Base-by-base conservation (phyloP, 1,139 yeast species). In the Geotrichum restrictum region DNA sequence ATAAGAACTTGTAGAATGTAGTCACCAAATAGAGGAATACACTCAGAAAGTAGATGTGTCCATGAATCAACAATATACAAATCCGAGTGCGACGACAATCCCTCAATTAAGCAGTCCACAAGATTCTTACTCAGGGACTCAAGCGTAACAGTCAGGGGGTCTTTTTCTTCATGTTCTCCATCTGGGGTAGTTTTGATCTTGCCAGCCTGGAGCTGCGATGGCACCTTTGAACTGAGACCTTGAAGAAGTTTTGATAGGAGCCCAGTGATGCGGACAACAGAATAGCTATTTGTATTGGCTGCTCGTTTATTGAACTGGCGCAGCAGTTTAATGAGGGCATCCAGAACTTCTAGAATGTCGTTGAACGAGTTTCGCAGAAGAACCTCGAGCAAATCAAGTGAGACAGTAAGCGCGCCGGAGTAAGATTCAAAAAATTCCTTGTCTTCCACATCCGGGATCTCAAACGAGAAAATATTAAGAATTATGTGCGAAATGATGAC, bases 1-100 rank as follows among this genome's bases (percentile, higher is more conserved):
- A 77, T 67, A 16, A 81, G 65, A 10, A 81, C 79, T 53, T 76
- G 75, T 59, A 81, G 79, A 0, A 81, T 72, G 2, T 77, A 71
- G 36, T 78, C 79, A 37, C 76, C 75, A 60, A 79, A 76, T 24
- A 77, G 61, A 36, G 78, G 74, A 32, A 80, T 64, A 10, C 80
- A 72, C 50, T 72, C 71, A 4, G 73, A 70, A 33, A 80, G 66
- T 27, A 81, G 68, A 2, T 67, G 60, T 37, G 75, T 66, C 82
- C 83, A 80, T 13, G 74, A 70, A 46, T 76, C 78, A 31, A 78
- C 65, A 8, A 78, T 66, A 3, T 73, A 64, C 0, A 78, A 64
- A 2, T 78, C 68, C 18, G 49, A 57, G 32, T 61, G 56, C 1
- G 58, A 54, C 3, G 65, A 58, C 11, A 63, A 37, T 0, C 82